These are phyloP conservation scores for Aphanomyces euteiches DNA, from an alignment of 352 stramenopile genomes.

Conservation along the genomic window DNA sequence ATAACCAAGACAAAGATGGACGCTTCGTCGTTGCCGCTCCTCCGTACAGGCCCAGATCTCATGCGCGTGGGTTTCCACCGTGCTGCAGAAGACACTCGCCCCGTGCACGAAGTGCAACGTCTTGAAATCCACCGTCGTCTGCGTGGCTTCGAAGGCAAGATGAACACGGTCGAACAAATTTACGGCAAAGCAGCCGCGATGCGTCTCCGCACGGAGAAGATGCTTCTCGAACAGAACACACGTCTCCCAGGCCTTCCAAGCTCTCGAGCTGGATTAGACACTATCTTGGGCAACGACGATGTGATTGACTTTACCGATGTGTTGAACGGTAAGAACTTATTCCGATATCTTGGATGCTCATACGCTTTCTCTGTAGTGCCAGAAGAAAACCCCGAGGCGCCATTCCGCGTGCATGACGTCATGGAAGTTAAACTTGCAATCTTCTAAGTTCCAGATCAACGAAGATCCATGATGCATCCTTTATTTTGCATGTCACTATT, in stretches of 20 bases:
- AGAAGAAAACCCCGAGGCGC: slow-evolving; percentile 69
- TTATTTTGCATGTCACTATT: no score
- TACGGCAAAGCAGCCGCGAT: slow-evolving; percentile 86
- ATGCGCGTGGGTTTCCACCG: slow-evolving; percentile 81
- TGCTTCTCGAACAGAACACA: slow-evolving; percentile 81
- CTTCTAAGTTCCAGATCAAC: slow-evolving; percentile 50
- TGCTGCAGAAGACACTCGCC: slow-evolving; percentile 72
- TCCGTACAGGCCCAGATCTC: slow-evolving; percentile 74
- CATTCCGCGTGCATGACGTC: slow-evolving; percentile 79
- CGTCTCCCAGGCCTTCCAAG: slow-evolving; percentile 79
- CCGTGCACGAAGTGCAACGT: slow-evolving; percentile 80
- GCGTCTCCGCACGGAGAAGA: slow-evolving; percentile 84
- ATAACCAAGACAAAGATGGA: slow-evolving; percentile 37
- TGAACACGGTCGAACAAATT: slow-evolving; percentile 83
- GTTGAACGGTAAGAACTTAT: slow-evolving; percentile 55
- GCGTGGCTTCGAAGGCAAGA: slow-evolving; percentile 83
- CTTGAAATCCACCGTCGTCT: slow-evolving; percentile 73
- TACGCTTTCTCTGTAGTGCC: slow-evolving; percentile 44
- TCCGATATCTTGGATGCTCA: neutral
- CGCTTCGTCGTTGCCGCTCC: slow-evolving; percentile 64
- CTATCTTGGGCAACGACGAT: slow-evolving; percentile 71
- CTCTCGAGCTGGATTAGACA: slow-evolving; percentile 71
- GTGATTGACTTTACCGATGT: slow-evolving; percentile 79
- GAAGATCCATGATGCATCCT: no score
- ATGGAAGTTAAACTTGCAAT: slow-evolving; percentile 89